Evolutionary conservation across 306 rosid species (phyloP).

Genomic region (Betula pendula): DNA sequence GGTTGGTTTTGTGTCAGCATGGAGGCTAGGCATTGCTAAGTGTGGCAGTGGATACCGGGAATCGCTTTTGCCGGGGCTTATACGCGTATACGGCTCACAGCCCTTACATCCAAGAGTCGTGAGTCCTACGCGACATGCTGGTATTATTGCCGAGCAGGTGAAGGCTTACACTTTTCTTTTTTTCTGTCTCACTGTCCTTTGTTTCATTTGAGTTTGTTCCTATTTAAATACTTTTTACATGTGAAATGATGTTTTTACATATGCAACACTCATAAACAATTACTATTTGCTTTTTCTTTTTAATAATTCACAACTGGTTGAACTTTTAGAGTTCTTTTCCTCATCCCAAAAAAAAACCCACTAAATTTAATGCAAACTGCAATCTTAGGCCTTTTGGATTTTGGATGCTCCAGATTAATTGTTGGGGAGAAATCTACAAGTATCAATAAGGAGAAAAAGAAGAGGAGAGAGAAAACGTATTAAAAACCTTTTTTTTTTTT

Average conservation of each 20-base stretch:
- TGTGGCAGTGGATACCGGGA: constrained; percentile 96
- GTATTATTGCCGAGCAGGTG: constrained; percentile 94
- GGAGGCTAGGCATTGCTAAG: constrained; percentile 94
- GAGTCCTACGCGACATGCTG: constrained; percentile 96
- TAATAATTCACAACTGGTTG: constrained; percentile 16
- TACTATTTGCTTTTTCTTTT: constrained; percentile 27
- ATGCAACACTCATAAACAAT: constrained; percentile 33
- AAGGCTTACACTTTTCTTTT: background rate
- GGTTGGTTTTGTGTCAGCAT: constrained; percentile 97
- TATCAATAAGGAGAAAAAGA: no score
- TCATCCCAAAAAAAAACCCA: constrained; percentile 1
- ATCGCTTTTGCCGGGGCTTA: constrained; percentile 98
- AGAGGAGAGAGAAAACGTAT: background rate
- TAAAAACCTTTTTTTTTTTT: no score
- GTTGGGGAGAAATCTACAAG: no score
- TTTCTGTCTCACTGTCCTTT: no score
- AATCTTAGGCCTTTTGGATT: no score
- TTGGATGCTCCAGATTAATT: no score
- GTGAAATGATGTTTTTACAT: constrained; percentile 42
- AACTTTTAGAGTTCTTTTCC: background rate
- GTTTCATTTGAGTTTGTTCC: no score
- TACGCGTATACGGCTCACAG: constrained; percentile 97
- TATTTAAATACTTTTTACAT: constrained; percentile 2
- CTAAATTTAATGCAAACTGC: background rate
- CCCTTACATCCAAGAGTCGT: constrained; percentile 93